Base-by-base conservation (phyloP, 1,284 basidiomycete species). In the Ceratobasidium sp. region DNA sequence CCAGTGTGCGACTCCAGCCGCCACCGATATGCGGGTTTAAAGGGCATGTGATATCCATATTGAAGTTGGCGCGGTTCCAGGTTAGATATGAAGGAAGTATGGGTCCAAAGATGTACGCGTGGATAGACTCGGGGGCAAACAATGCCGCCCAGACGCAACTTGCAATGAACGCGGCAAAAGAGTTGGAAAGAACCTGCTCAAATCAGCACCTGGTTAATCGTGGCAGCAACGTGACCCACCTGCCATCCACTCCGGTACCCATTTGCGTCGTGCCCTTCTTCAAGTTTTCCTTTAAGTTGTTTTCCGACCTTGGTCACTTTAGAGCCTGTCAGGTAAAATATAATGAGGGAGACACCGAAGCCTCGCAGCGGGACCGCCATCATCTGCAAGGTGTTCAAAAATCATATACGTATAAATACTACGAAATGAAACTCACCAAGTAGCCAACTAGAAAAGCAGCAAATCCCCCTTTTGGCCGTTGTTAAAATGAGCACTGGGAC, bases 291-390 rank as follows among this genome's bases (percentile, higher is more conserved):
- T 77, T 98, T 98, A 60, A 79, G 79, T 54, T 82, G 77, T 75
- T 86, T 88, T 25, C 91, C 87, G 70, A 89, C 88, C 84, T 94
- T 95, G 4, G 95, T 97, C 0, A 93, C 94, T 57, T 86, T 83
- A 58, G 91, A 93, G 0, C 90, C 94, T 0, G 88, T 75, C 20
- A 95, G 81, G 78, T 96, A 96, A 79, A 97, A 94, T 0, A 86
- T 85, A 68, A 96, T 86, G 74, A 96, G 82, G 0, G 87, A 83
- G 5, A 87, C 79, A 10, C 91, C 93, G 75, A 95, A 92, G 0
- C 85, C 82, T 56, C 83, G 81, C 22, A 88, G 80, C 7, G 83
- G 85, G 13, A 86, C 84, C 15, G 86, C 80, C 76, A 92, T 82
- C 76, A 87, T 85, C 60, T 62, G 49, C 25, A 7, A 13, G 25